Base-by-base conservation (phyloP, 2,329 filamentous ascomycete species). In the Zymoseptoria tritici region DNA sequence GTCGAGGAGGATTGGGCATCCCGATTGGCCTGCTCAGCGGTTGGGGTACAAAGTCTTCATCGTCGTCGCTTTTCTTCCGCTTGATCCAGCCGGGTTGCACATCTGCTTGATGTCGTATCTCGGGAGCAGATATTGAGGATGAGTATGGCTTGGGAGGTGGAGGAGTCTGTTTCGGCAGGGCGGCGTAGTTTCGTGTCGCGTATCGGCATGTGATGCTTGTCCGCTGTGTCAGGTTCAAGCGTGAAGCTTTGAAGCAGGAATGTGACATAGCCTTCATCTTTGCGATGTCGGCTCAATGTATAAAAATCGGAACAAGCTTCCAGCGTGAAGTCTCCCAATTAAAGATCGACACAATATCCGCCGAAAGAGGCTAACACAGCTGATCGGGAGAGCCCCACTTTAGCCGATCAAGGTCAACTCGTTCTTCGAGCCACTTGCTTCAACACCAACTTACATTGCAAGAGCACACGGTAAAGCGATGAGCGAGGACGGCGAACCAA, bases 1-100 rank as follows among this genome's bases (percentile, higher is more conserved):
- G 77, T 60, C 80, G 77, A 0, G 94, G 94, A 2, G 91, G 88
- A 46, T 83, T 76, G 9, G 81, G 80, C 75, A 96, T 85, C 63
- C 94, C 94, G 66, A 99, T 93, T 13, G 94, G 93, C 46, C 90
- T 85, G 49, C 79, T 78, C 57, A 87, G 78, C 1, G 78, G 78
- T 54, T 79, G 78, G 7, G 82, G 83, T 6, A 76, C 75, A 70
- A 82, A 82, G 54, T 80, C 76, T 31, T 70, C 66, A 50, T 71
- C 67, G 49, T 72, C 64, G 54, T 72, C 67, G 42, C 63, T 61
- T 31, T 64, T 67, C 5, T 19, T 19, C 42, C 67, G 64, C 42
- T 65, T 64, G 52, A 59, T 61, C 52, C 61, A 67, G 57, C 63
- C 62, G 9, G 66, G 63, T 49, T 67, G 65, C 13, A 59, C 50